A percentile compares a stretch with the other conserved stretches of the same genome.
phyloP scores from a whole-genome alignment of 441 rosid species.

The Gossypium trilobum region DNA sequence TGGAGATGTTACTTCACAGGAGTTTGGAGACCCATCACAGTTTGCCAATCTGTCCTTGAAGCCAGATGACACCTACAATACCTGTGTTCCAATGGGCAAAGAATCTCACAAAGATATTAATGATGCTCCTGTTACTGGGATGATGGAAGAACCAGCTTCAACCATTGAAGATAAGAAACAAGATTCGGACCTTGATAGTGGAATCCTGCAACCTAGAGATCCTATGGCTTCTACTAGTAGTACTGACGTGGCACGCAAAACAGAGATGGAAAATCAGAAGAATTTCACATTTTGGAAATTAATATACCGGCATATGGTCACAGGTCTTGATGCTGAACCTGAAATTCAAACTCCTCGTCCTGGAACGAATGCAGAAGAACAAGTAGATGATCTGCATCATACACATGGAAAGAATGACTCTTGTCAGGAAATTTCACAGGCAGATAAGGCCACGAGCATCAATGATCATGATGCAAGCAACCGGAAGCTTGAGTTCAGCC shows the following conservation, averaged over 20 bases:
- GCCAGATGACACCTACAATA: constrained; percentile 6
- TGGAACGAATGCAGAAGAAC: constrained; percentile 22
- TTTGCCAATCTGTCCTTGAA: background rate
- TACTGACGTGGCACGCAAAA: constrained; percentile 4
- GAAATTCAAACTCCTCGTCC: constrained; percentile 22
- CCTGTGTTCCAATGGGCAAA: constrained; percentile 11
- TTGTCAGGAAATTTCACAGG: constrained; percentile 19
- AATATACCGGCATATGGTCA: constrained; percentile 45
- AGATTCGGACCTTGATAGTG: constrained; percentile 11
- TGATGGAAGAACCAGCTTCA: constrained; percentile 16
- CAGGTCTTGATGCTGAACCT: constrained; percentile 35
- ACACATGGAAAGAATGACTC: constrained; percentile 14
- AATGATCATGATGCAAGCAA: constrained; percentile 25
- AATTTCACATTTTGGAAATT: constrained; percentile 32
- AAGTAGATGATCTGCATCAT: constrained; percentile 13
- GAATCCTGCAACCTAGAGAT: constrained; percentile 10
- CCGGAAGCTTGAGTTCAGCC: constrained; percentile 30
- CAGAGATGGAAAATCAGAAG: constrained; percentile 29
- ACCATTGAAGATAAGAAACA: constrained; percentile 19
- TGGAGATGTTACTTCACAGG: background rate
- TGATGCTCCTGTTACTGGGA: constrained; percentile 4
- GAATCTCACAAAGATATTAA: constrained; percentile 9
- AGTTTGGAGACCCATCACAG: constrained; percentile 6
- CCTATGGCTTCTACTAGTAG: constrained; percentile 15
- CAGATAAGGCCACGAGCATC: constrained; percentile 5